phyloP scores from a whole-genome alignment of 768 basidiomycete genomes.

The Hypholoma fasciculare region DNA sequence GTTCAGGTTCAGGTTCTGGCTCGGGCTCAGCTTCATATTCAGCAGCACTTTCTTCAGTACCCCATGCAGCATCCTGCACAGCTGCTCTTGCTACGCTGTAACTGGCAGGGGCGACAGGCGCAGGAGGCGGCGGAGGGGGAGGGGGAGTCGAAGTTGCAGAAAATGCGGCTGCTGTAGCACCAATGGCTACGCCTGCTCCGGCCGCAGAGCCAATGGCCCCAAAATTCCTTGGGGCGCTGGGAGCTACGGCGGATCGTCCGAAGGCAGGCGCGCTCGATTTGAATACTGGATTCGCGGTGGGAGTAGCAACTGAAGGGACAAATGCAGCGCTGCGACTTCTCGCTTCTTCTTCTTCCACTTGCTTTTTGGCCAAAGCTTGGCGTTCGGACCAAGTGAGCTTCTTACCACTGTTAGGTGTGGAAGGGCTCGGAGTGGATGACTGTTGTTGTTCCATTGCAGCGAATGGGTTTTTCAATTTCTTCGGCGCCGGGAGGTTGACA shows the following conservation, averaged over 20 bases:
- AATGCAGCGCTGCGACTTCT: constrained; percentile 59
- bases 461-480: constrained; percentile 86
- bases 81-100: constrained; percentile 25
- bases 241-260: constrained; percentile 39
- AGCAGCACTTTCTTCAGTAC: constrained; percentile 23
- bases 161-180: constrained; percentile 32
- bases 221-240: constrained; percentile 41
- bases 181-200: constrained; percentile 33
- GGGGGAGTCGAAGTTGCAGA: constrained; percentile 22
- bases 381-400: constrained; percentile 95
- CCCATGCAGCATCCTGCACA: constrained; percentile 32
- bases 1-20: constrained; percentile 21
- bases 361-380: constrained; percentile 88
- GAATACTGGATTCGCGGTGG: constrained; percentile 34
- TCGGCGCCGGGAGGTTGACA: constrained; percentile 80
- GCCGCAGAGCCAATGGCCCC: constrained; percentile 34
- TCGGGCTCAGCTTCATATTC: constrained; percentile 24
- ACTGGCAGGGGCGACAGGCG: constrained; percentile 17
- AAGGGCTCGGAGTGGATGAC: constrained; percentile 23
- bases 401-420: constrained; percentile 46
- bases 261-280: constrained; percentile 49
- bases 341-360: constrained; percentile 75
- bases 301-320: constrained; percentile 33
- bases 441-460: constrained; percentile 59
- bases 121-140: constrained; percentile 28